Base-by-base conservation (phyloP, 2,329 filamentous ascomycete species). In the Cladosporium sp. region DNA sequence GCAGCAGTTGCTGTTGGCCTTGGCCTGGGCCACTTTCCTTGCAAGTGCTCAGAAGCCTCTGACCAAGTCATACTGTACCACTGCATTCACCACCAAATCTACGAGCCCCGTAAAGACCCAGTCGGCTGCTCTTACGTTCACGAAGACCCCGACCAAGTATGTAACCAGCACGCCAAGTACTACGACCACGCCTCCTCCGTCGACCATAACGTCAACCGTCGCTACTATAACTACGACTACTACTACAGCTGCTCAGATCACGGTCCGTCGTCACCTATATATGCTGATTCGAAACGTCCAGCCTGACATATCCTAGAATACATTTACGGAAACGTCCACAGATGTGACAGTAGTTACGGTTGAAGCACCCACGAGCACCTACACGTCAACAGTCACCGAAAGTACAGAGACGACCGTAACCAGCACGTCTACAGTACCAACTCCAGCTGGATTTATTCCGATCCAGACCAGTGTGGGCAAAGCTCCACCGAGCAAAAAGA, bases 171-270 rank as follows among this genome's bases (percentile, higher is more conserved):
- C 43, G n/a, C 32, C 43, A 17, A 27, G 15, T n/a, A 37, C 29
- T 15, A 47, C 43, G 18, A 15, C 17, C 5, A 47, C 43, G 24
- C 32, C 43, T 20, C 27, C 43, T 19, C 22, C 30, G n/a, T 15
- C n/a, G 11, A 38, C 30, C 15, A 13, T n/a, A 15, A 47, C 43
- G 3, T 37, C 30, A 8, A 37, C n/a, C n/a, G n/a, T 47, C 36
- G 13, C 18, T 13, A 22, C 43, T 18, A 34, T 37, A 11, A 22
- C 43, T 37, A 47, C 32, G 17, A 27, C 36, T 13, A 22, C 30
- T 22, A 9, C 9, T 27, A 20, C 36, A n/a, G 43, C 43, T 37
- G 32, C 27, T 37, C 43, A 47, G 32, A 37, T 47, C n/a, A 37
- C 43, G 17, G 43, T 37, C 11, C 24, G 34, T 37, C 15, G n/a